These are phyloP conservation scores for Reticulascus tulasneorum DNA, from an alignment of 2,329 filamentous ascomycete genomes.

Conservation along the genomic window DNA sequence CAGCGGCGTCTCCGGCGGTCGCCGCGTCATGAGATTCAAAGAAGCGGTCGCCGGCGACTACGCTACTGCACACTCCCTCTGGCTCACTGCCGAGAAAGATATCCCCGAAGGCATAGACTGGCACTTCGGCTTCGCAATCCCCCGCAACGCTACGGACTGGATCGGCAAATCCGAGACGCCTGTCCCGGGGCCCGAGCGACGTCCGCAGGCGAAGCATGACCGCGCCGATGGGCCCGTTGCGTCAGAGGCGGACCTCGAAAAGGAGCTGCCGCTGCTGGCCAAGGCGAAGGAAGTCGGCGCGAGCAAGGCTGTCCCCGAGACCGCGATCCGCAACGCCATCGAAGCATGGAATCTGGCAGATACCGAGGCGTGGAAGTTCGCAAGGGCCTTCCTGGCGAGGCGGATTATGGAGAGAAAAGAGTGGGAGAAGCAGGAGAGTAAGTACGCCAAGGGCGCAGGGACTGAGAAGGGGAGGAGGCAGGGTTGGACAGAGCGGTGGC, in stretches of 20 bases:
- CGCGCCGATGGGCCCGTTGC: slow-evolving; percentile 46
- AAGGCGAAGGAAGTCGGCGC: slow-evolving; percentile 40
- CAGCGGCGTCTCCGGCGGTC: slow-evolving; percentile 55
- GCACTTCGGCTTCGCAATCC: slow-evolving; percentile 83
- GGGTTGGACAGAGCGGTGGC: slow-evolving; percentile 29
- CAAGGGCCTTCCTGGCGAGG: slow-evolving; percentile 62
- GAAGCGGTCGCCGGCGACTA: slow-evolving; percentile 70
- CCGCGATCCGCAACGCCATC: slow-evolving; percentile 48
- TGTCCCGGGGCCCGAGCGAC: slow-evolving; percentile 53
- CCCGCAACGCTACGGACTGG: slow-evolving; percentile 49
- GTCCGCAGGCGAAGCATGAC: slow-evolving; percentile 46
- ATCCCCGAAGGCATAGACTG: slow-evolving; percentile 75
- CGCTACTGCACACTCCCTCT: slow-evolving; percentile 63
- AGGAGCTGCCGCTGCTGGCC: slow-evolving; percentile 51
- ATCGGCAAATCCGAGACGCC: slow-evolving; percentile 55
- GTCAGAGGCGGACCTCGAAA: slow-evolving; percentile 46
- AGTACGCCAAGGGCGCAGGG: slow-evolving; percentile 60
- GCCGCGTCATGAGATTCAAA: slow-evolving; percentile 73
- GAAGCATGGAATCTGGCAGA: slow-evolving; percentile 69
- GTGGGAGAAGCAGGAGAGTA: slow-evolving; percentile 69
- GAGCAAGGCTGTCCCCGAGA: slow-evolving; percentile 38
- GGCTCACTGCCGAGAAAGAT: slow-evolving; percentile 69
- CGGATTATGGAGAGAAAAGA: slow-evolving; percentile 57
- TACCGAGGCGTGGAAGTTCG: slow-evolving; percentile 74
- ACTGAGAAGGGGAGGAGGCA: slow-evolving; percentile 37